A percentile compares a stretch with the other conserved stretches of the same genome.
Evolutionary conservation across 805 yeast species (phyloP).

Genomic region (Myxozyma udenii): DNA sequence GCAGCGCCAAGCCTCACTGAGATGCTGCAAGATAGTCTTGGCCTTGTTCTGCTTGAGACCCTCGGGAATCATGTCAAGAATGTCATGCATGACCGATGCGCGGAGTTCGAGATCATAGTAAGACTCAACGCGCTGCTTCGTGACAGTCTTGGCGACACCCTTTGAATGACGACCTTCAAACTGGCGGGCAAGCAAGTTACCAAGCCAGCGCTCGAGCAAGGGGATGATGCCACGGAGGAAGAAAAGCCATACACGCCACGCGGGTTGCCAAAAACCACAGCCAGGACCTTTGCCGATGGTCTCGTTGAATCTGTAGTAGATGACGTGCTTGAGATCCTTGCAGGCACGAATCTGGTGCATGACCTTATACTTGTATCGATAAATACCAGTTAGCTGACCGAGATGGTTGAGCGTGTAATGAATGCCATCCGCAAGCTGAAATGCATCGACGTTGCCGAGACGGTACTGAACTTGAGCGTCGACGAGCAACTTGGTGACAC

Average conservation of each 20-base stretch:
- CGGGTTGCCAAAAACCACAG: slow-evolving; percentile 98
- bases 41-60: slow-evolving; percentile 85
- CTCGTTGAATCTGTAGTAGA: slow-evolving; percentile 77
- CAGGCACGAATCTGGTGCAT: slow-evolving; percentile 98
- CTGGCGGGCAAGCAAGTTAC: slow-evolving; percentile 84
- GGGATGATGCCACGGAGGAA: slow-evolving; percentile 92
- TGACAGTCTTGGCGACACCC: slow-evolving; percentile 87
- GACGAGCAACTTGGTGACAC: slow-evolving; percentile 79
- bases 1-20: slow-evolving; percentile 98
- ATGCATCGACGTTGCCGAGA: slow-evolving; percentile 86
- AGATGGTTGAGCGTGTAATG: slow-evolving; percentile 87
- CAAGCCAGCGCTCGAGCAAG: slow-evolving; percentile 88
- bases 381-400: slow-evolving; percentile 95
- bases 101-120: slow-evolving; percentile 90
- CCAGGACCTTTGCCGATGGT: slow-evolving; percentile 98
- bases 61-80: slow-evolving; percentile 94
- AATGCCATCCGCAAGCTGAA: slow-evolving; percentile 90
- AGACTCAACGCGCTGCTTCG: slow-evolving; percentile 93
- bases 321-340: slow-evolving; percentile 89
- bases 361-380: slow-evolving; percentile 92
- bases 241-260: slow-evolving; percentile 95
- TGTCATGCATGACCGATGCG: slow-evolving; percentile 93
- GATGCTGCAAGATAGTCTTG: slow-evolving; percentile 82
- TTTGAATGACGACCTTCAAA: slow-evolving; percentile 93
- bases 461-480: slow-evolving; percentile 93